These are phyloP conservation scores for Theileria orientalis DNA, from an alignment of 169 alveolate species.

Conservation along the genomic window DNA sequence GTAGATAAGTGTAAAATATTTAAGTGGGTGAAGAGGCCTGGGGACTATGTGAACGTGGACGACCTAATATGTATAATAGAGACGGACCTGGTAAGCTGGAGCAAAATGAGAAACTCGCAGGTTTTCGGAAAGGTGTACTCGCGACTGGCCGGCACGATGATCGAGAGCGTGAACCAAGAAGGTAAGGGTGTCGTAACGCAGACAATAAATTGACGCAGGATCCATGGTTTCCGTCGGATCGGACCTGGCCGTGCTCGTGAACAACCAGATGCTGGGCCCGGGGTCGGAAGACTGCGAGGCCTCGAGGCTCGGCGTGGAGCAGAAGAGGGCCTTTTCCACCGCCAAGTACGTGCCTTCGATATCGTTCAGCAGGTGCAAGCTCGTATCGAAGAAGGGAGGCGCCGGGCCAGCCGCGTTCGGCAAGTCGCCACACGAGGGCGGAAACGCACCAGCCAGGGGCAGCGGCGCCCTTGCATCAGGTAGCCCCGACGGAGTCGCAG, in stretches of 20 bases:
- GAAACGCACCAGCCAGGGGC: neutral
- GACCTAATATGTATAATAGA: slow-evolving; percentile 53
- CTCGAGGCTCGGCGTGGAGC: neutral
- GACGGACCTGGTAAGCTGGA: slow-evolving; percentile 40
- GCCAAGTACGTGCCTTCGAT: neutral
- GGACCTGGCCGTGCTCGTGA: slow-evolving; percentile 22
- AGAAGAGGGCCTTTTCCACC: neutral
- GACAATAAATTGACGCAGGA: neutral
- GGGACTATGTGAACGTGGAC: slow-evolving; percentile 48
- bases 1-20: slow-evolving; percentile 36
- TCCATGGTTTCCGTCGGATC: slow-evolving; percentile 37
- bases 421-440: neutral
- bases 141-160: slow-evolving; percentile 34
- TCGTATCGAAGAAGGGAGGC: too few relatives aligned
- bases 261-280: neutral
- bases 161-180: slow-evolving; percentile 50
- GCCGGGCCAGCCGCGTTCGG: too few relatives aligned
- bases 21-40: slow-evolving; percentile 44
- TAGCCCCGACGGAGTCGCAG: neutral
- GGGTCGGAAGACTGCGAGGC: too few relatives aligned
- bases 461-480: neutral
- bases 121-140: slow-evolving; percentile 59
- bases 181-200: slow-evolving; percentile 4
- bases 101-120: neutral
- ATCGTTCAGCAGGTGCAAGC: too few relatives aligned